Evolutionary conservation across 1,284 basidiomycete genomes (phyloP), one percentile per base, ranked within the genome.

Genomic region (Cystobasidium sp.): DNA sequence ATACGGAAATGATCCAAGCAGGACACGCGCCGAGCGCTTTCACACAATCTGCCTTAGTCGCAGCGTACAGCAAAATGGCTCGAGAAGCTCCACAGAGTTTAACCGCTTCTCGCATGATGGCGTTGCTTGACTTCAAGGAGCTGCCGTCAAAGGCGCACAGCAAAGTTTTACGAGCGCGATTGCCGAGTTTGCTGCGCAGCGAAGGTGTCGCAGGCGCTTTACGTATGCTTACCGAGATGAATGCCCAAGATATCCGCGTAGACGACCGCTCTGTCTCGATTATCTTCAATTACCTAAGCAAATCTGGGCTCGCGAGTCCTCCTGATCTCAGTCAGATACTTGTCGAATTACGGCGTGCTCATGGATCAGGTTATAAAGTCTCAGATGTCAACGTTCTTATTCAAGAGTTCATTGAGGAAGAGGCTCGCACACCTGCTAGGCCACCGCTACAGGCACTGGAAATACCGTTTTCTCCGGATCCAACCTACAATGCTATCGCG

Each of bases 231-330:
- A 31, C 8, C 4, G 18, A 63, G 44, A 63, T 63, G 61, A 63
- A 46, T 16, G 37, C 24, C 7, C n/a, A 24, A 5, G 24, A 20
- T 0, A 63, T 63, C n/a, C 61, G 61, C 16, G 6, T 63, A 49
- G 61, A 63, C 22, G 61, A 63, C 47, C 61, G 46, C 7, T 63
- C 61, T 31, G 47, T 63, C 18, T 63, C 61, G 8, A 49, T 63
- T 18, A 63, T 63, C 43, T 46, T 49, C 24, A 63, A 49, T 22
- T 31, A 63, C 14, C 20, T 63, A 43, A 43, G 43, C 44, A 63
- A 47, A 37, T 63, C 46, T n/a, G 44, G 14, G 7, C 20, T 43
- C 18, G 39, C n/a, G 1, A 59, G 39, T 39, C 12, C 56, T n/a
- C 41, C 56, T 5, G 43, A 12, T 41, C 39, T 59, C 8, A 59